Conservation (phyloP, 2,329 filamentous ascomycete species). For the Stagonosporopsis chrysanthemi region DNA sequence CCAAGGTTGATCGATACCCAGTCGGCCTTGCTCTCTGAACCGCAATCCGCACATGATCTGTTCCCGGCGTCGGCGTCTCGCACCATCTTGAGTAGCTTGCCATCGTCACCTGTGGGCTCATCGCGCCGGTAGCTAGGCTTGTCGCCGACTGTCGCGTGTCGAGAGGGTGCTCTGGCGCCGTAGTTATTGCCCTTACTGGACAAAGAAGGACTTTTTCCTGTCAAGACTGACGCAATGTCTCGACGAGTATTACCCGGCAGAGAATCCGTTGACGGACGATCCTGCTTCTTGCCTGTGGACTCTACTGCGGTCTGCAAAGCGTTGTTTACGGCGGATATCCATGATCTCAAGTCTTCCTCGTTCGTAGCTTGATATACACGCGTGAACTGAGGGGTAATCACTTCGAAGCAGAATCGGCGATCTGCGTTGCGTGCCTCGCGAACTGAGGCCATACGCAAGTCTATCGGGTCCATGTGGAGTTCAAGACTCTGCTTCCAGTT, state of each 20-base stretch:
- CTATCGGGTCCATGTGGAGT: conserved; percentile 97
- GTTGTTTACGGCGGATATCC: conserved; percentile 97
- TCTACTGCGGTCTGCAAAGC: conserved; percentile 96
- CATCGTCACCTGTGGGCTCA: conserved; percentile 79
- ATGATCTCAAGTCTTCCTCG: conserved; percentile 96
- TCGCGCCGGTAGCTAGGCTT: conserved; percentile 76
- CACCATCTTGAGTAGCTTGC: conserved; percentile 84
- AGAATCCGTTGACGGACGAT: conserved; percentile 59
- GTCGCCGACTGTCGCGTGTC: conserved; percentile 90
- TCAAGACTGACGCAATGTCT: conserved; percentile 91
- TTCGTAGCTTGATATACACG: conserved; percentile 97
- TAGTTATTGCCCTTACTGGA: conserved; percentile 62
- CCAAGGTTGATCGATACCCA: conserved; percentile 99
- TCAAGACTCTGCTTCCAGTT: conserved; percentile 99
- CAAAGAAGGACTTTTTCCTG: conserved; percentile 84
- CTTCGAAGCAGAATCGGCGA: conserved; percentile 95
- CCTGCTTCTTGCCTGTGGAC: conserved; percentile 67
- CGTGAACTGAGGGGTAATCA: conserved; percentile 95
- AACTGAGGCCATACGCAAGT: conserved; percentile 95
- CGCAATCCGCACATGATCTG: conserved; percentile 92
- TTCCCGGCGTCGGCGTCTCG: conserved; percentile 93
- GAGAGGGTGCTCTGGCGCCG: conserved; percentile 69
- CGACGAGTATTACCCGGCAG: conserved; percentile 68
- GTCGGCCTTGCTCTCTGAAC: conserved; percentile 89
- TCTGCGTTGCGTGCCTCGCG: conserved; percentile 94